A percentile compares a stretch with the other conserved stretches of the same genome.
These are phyloP conservation scores for Coemansia sp. DNA, from an alignment of 192 early-diverging fungal genomes.

Conservation along the genomic window DNA sequence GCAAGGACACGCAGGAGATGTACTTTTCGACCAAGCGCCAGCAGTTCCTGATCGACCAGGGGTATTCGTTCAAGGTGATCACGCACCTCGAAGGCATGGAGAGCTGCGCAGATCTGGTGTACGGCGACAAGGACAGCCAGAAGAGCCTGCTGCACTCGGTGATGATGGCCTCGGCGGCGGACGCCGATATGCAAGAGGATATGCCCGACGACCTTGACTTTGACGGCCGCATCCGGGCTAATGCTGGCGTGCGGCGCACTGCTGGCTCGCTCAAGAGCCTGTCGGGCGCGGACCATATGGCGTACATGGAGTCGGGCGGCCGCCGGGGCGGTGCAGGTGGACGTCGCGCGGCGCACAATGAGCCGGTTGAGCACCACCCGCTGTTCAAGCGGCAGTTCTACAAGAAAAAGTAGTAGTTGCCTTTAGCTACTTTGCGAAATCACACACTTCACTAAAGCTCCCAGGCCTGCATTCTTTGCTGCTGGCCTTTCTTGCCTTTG, in stretches of 20 bases:
- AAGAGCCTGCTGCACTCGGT: conserved; percentile 87
- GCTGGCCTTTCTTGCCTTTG: no score
- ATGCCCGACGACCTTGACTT: conserved; percentile 64
- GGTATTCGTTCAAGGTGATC: conserved; percentile 99
- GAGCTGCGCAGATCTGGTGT: conserved; percentile 74
- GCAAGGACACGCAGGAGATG: conserved; percentile 98
- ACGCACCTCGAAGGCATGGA: conserved; percentile 95
- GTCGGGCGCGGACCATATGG: conserved; percentile 92
- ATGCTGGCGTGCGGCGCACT: conserved; percentile 55
- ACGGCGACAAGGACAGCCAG: conserved; percentile 72
- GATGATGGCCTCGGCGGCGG: conserved; percentile 70
- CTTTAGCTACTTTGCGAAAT: no score
- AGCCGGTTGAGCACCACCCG: conserved; percentile 62
- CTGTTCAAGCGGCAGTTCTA: conserved; percentile 71
- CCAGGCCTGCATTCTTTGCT: no score
- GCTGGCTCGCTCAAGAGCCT: conserved; percentile 79
- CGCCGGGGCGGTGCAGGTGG: conserved; percentile 19
- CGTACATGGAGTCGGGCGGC: conserved; percentile 78
- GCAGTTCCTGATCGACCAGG: conserved; percentile 99
- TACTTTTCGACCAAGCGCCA: conserved; percentile 97
- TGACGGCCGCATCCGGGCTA: conserved; percentile 24
- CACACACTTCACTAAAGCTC: no score
- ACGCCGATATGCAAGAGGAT: conserved; percentile 62
- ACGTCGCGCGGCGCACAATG: conserved; percentile 40
- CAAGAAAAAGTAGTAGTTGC: conserved; percentile 37